Conservation (phyloP, 2,329 filamentous ascomycete species). For the Verruconis gallopava region DNA sequence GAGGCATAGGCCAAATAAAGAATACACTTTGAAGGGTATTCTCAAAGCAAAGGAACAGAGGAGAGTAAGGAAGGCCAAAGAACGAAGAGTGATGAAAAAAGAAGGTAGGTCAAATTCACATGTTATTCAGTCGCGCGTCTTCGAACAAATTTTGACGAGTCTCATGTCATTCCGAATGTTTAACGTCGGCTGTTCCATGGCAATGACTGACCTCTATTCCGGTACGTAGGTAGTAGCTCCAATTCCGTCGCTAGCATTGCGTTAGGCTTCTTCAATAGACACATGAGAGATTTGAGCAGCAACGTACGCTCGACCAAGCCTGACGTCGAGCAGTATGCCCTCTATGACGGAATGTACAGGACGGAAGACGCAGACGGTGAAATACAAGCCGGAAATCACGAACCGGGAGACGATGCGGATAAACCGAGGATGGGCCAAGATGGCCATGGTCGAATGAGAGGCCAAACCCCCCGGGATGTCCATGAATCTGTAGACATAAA, state of each 20-base stretch:
- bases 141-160: not conserved
- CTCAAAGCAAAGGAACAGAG: slow-evolving; percentile 19
- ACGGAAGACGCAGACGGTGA: not conserved
- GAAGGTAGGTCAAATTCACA: slow-evolving; percentile 16
- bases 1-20: slow-evolving; percentile 22
- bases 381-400: not conserved
- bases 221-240: slow-evolving; percentile 21
- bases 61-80: slow-evolving; percentile 19
- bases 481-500: too few relatives aligned
- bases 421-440: too few relatives aligned
- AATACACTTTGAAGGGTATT: slow-evolving; percentile 18
- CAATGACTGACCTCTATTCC: slow-evolving; percentile 20
- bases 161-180: slow-evolving; percentile 18
- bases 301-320: slow-evolving; percentile 4
- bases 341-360: slow-evolving; percentile 10
- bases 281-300: slow-evolving; percentile 16
- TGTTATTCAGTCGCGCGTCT: not conserved
- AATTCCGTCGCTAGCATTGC: slow-evolving; percentile 12
- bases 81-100: slow-evolving; percentile 10
- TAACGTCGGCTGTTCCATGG: slow-evolving; percentile 20
- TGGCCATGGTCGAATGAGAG: too few relatives aligned
- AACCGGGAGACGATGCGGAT: not conserved
- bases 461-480: too few relatives aligned
- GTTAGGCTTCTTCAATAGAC: slow-evolving; percentile 19
- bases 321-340: slow-evolving; percentile 1